Evolutionary conservation across 768 basidiomycete species (phyloP).

Genomic region (Auriculariales sp.): DNA sequence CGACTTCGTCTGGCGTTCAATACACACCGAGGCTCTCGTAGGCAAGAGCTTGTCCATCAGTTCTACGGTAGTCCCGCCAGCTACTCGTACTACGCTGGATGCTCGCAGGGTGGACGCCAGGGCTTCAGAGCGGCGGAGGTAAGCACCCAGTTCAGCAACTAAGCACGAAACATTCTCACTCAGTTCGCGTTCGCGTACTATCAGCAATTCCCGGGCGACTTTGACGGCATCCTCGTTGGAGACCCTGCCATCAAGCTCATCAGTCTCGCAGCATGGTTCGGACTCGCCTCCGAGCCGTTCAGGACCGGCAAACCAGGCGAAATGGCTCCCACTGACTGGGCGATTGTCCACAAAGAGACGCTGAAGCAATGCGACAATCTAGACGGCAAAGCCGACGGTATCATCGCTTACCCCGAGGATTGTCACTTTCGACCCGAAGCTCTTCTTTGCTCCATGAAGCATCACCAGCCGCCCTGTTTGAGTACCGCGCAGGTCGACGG

Average conservation of each 20-base stretch:
- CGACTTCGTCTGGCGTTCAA: constrained; percentile 15
- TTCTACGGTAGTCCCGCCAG: constrained; percentile 14
- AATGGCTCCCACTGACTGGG: too few species aligned
- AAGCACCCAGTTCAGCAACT: too few species aligned
- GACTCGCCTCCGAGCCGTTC: too few species aligned
- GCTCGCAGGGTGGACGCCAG: constrained; percentile 19
- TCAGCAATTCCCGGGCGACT: constrained; percentile 17
- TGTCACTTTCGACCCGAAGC: constrained; percentile 18
- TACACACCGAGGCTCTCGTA: constrained; percentile 14
- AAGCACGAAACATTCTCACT: too few species aligned
- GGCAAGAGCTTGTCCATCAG: constrained; percentile 14
- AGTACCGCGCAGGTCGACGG: constrained; percentile 14
- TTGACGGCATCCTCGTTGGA: constrained; percentile 19
- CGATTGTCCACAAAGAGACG: constrained; percentile 16
- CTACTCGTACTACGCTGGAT: constrained; percentile 17
- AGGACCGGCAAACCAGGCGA: too few species aligned
- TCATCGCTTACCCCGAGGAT: constrained; percentile 15
- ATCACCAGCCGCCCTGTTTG: constrained; percentile 14
- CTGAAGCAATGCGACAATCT: constrained; percentile 18
- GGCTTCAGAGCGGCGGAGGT: constrained; percentile 15
- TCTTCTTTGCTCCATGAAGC: constrained; percentile 10
- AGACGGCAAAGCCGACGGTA: constrained; percentile 17
- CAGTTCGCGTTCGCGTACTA: too few species aligned
- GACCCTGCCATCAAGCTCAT: too few species aligned
- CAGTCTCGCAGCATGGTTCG: too few species aligned